Evolutionary conservation across 2,329 filamentous ascomycete species (phyloP), one percentile per base, ranked within the genome.

Genomic region (Hymenoscyphus repandus): DNA sequence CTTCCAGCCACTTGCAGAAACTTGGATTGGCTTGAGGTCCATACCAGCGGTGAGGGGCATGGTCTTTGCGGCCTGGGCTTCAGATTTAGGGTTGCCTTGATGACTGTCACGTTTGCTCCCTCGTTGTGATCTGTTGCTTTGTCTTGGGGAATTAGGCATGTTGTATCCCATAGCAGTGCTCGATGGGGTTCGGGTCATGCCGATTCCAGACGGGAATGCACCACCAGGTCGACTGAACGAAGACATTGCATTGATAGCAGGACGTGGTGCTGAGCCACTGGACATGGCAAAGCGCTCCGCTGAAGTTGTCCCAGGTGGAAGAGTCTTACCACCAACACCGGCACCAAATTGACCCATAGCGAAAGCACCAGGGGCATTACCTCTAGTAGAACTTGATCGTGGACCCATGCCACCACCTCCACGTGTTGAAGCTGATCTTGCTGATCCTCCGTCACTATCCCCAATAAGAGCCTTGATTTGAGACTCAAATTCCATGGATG

Each of bases 41-140:
- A 82, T 76, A 60, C 87, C 85, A 53, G 84, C 83, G 52, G 92
- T 96, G 58, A 97, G 82, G 66, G 93, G 92, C 90, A 97, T 96
- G 58, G 80, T 83, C 77, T 90, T 90, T 67, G 87, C 85, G 65
- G 81, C 77, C 67, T 90, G 82, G 32, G 81, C 80, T 59, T 90
- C 86, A 54, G 74, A 77, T 64, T 73, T 74, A 7, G 66, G 53
- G 43, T 65, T 62, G 58, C 27, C 68, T 62, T 77, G 73, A 50
- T 69, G 70, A 55, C 76, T 78, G 62, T 68, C 67, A 56, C 78
- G 78, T 64, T 84, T 86, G 73, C 87, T 88, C 54, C 79, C 78
- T 55, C 76, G 75, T 54, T 76, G 75, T 37, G 80, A 77, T 70
- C 83, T 86, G 54, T 76, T 77, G 61, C 79, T 76, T 56, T 62